Percentiles rank a stretch among this genome's conserved stretches.
These are phyloP conservation scores for Discostella stelligera DNA, from an alignment of 352 stramenopile genomes.

Conservation along the genomic window DNA sequence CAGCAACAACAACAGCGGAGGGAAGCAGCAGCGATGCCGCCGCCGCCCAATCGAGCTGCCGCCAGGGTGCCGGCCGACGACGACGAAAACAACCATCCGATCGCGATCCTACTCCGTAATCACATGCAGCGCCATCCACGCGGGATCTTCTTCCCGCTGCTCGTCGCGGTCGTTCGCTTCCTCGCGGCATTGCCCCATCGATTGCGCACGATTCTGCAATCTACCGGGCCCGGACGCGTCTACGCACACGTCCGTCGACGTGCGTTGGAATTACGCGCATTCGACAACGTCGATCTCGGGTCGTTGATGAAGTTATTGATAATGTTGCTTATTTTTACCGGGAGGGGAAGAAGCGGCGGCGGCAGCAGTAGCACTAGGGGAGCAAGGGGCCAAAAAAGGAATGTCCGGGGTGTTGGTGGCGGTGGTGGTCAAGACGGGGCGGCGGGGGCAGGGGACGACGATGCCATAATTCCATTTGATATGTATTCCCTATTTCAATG, in stretches of 20 bases:
- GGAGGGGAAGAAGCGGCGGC: conserved; percentile 12
- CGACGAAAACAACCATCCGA: background rate
- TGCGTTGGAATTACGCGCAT: conserved; percentile 23
- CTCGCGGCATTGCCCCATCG: background rate
- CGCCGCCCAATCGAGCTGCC: background rate
- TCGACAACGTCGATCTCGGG: conserved; percentile 30
- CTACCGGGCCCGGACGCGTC: conserved; percentile 21
- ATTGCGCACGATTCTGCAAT: conserved; percentile 15
- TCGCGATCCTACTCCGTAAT: background rate
- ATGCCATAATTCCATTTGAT: background rate
- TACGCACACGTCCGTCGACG: conserved; percentile 25
- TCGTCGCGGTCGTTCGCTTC: background rate
- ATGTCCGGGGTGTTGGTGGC: background rate
- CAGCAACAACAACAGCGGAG: background rate
- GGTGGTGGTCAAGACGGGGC: conserved; percentile 2
- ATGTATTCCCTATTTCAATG: background rate
- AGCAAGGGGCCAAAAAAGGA: background rate
- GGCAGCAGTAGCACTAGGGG: background rate
- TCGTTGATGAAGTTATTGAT: conserved; percentile 38
- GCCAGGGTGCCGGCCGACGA: background rate
- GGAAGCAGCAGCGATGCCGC: background rate
- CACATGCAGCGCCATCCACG: conserved; percentile 2
- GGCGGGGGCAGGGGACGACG: background rate
- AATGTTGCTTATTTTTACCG: conserved; percentile 32
- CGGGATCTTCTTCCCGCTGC: conserved; percentile 20